Evolutionary conservation across 495 filamentous ascomycete species (phyloP), one percentile per base, ranked within the genome.

Genomic region (Penicillium herquei): DNA sequence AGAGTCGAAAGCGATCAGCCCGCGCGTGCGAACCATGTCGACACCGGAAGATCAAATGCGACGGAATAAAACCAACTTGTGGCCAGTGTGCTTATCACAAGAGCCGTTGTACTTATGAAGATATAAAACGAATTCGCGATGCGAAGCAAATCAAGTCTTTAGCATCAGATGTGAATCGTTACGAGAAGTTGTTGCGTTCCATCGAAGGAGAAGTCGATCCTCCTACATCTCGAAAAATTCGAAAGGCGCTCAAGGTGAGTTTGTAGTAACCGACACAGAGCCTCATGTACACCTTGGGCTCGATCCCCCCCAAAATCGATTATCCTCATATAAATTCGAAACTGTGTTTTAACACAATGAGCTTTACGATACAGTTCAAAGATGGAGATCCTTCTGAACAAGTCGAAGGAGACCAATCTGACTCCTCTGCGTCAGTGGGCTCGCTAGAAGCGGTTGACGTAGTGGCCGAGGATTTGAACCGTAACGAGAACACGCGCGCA

Each of bases 371-470:
- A 37, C 34, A 53, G 56, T 10, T 18, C 34, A 55, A 65, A 53
- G 30, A 42, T 12, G 41, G 35, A 48, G 52, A 37, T 7, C n/a
- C 26, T 18, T 18, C 33, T 6, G 43, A 52, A 9, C 14, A 42
- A 11, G 49, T 55, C 1, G 56, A 56, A 6, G 58, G 31, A 9
- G 51, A 73, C 53, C 56, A 69, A 45, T 58, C 64, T 10, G 62
- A 65, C 10, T 81, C 78, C 6, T 51, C 42, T 31, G 47, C 58
- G 12, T 82, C 80, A 0, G 67, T 78, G 18, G 84, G 81, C 12
- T 88, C 85, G 3, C 78, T 79, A 5, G 75, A 79, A n/a, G 82
- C 78, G 1, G 56, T 84, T 8, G 86, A 87, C 61, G 59, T 75
- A 6, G 71, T 87, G 11, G 73, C 80, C 8, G 81, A 87, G 55